phyloP scores from a whole-genome alignment of 2,329 filamentous ascomycete genomes.

The Fusarium clavum region DNA sequence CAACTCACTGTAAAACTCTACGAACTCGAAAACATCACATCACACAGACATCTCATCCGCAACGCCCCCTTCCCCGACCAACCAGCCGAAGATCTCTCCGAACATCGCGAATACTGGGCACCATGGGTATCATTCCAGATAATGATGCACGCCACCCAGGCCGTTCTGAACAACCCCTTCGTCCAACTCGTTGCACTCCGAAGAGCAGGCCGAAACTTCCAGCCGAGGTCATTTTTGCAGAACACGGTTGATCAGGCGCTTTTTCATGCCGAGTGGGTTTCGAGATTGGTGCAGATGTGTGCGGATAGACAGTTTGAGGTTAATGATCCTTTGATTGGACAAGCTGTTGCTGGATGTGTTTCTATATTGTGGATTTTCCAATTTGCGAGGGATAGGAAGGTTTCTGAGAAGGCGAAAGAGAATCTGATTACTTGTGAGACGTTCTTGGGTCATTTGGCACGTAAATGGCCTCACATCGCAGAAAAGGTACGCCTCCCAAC shows the following conservation, averaged over 20 bases:
- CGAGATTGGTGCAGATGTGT: constrained; percentile 39
- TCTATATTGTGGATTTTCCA: constrained; percentile 44
- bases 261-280: constrained; percentile 41
- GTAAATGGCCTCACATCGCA: constrained; percentile 37
- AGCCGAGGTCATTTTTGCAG: constrained; percentile 39
- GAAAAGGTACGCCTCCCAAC: constrained; percentile 15
- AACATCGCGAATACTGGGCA: constrained; percentile 38
- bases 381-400: constrained; percentile 38
- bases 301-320: constrained; percentile 34
- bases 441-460: constrained; percentile 10
- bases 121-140: constrained; percentile 41
- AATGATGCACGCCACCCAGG: constrained; percentile 40
- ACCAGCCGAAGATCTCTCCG: constrained; percentile 1
- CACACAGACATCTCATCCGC: constrained; percentile 35
- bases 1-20: constrained; percentile 40
- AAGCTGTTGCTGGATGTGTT: constrained; percentile 36
- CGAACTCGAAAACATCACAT: constrained; percentile 34
- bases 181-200: constrained; percentile 42
- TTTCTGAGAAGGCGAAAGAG: constrained; percentile 34
- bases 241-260: constrained; percentile 44
- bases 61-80: constrained; percentile 41
- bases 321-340: constrained; percentile 39
- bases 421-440: constrained; percentile 33
- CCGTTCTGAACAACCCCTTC: constrained; percentile 39
- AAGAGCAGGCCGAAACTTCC: constrained; percentile 25